A percentile compares a stretch with the other conserved stretches of the same genome.
Evolutionary conservation across 345 rosid genomes (phyloP).

Genomic region (Hibiscus tridactylites): DNA sequence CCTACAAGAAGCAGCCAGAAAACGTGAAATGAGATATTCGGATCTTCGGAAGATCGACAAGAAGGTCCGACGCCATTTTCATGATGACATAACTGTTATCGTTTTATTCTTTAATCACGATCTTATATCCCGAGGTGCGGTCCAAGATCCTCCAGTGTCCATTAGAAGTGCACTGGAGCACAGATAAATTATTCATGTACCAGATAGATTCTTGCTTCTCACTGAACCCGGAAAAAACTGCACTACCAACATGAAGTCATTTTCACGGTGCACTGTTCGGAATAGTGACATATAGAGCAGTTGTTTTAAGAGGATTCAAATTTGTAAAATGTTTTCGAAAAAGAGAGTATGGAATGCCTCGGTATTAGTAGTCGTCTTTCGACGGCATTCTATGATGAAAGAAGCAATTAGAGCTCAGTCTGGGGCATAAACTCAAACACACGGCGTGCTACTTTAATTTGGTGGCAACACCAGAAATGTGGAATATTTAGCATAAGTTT

Average conservation of each 20-base stretch:
- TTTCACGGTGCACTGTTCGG: not conserved
- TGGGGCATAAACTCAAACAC: no score
- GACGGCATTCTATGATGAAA: no score
- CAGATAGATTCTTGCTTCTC: slow-evolving; percentile 13
- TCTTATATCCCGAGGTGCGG: slow-evolving; percentile 45
- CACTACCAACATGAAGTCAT: not conserved
- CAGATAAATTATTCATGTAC: slow-evolving; percentile 18
- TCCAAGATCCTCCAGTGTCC: slow-evolving; percentile 52
- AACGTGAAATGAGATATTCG: slow-evolving; percentile 81
- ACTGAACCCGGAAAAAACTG: not conserved
- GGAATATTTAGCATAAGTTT: no score
- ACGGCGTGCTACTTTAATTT: no score
- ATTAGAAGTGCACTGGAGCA: slow-evolving; percentile 54
- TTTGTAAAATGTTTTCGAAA: not conserved
- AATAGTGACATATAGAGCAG: not conserved
- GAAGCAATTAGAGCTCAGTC: not conserved
- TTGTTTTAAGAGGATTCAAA: slow-evolving; percentile 2
- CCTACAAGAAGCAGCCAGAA: slow-evolving; percentile 81
- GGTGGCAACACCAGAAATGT: no score
- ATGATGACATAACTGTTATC: slow-evolving; percentile 85
- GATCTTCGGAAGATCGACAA: slow-evolving; percentile 76
- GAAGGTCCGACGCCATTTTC: slow-evolving; percentile 87
- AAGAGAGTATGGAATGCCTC: not conserved
- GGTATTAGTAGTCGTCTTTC: not conserved
- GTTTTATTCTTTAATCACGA: slow-evolving; percentile 83